Conservation (phyloP, 768 basidiomycete species). For the Trametes punicea region DNA sequence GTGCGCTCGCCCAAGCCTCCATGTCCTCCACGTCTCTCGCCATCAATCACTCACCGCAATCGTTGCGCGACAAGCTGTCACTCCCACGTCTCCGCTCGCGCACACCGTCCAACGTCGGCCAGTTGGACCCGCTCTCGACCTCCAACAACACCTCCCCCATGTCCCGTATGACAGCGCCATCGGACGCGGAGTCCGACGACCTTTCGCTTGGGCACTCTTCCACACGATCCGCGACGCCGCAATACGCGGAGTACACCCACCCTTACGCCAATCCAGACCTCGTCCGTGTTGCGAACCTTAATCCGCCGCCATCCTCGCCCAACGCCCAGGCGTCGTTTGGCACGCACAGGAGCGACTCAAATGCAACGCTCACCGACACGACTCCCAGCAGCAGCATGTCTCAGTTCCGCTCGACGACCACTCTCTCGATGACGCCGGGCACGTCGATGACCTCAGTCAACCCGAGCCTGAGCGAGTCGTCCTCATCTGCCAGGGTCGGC, state of each 20-base stretch:
- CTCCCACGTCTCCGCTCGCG: constrained; percentile 37
- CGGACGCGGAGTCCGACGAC: constrained; percentile 6
- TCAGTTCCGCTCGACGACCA: constrained; percentile 27
- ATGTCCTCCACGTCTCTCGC: constrained; percentile 54
- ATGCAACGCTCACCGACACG: constrained; percentile 47
- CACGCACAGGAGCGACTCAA: constrained; percentile 48
- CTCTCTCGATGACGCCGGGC: constrained; percentile 28
- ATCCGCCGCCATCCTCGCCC: constrained; percentile 25
- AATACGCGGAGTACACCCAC: constrained; percentile 44
- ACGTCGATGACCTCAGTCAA: constrained; percentile 26
- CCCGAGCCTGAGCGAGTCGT: constrained; percentile 13
- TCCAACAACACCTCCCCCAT: constrained; percentile 12
- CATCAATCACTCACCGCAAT: constrained; percentile 30
- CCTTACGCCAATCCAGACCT: constrained; percentile 83
- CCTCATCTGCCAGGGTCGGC: constrained; percentile 3
- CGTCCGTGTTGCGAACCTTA: constrained; percentile 26
- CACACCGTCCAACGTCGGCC: constrained; percentile 27
- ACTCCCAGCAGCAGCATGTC: constrained; percentile 30
- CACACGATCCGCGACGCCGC: constrained; percentile 35
- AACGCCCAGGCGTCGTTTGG: constrained; percentile 24
- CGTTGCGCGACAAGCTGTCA: constrained; percentile 43
- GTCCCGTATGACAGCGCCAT: constrained; percentile 11
- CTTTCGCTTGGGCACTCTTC: constrained; percentile 15
- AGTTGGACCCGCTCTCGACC: constrained; percentile 5
- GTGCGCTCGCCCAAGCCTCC: constrained; percentile 59